phyloP scores from a whole-genome alignment of 2,329 filamentous ascomycete species.

The Epichloe sylvatica region DNA sequence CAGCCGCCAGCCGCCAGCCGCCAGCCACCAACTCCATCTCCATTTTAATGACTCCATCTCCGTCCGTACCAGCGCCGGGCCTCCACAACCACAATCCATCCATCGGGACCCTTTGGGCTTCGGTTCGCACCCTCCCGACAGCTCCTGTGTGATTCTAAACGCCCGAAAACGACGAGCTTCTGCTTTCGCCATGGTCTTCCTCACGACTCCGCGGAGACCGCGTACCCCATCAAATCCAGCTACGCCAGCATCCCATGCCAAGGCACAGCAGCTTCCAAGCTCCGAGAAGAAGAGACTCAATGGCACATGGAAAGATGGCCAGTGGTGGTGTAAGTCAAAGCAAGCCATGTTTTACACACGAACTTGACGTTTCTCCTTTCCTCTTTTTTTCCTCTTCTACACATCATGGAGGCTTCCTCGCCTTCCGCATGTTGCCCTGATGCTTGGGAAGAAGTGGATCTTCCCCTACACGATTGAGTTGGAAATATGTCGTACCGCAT shows the following conservation, averaged over 20 bases:
- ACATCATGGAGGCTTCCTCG: background rate
- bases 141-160: background rate
- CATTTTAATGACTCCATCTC: background rate
- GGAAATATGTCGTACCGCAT: background rate
- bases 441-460: no score
- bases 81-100: background rate
- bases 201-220: background rate
- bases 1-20: background rate
- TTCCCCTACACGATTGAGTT: no score
- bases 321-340: conserved; percentile 23
- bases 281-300: conserved; percentile 20
- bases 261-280: conserved; percentile 11
- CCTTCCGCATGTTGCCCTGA: no score
- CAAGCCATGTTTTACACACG: background rate
- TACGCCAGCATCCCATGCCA: conserved; percentile 1
- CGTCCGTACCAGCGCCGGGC: background rate
- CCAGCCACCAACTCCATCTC: background rate
- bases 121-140: background rate
- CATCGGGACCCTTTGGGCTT: background rate
- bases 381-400: background rate
- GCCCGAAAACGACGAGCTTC: background rate
- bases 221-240: background rate
- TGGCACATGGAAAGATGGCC: conserved; percentile 19
- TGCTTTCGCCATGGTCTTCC: background rate
- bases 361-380: background rate